phyloP scores from a whole-genome alignment of 148 eudicot genomes.

The Rhododendron ferrugineum region DNA sequence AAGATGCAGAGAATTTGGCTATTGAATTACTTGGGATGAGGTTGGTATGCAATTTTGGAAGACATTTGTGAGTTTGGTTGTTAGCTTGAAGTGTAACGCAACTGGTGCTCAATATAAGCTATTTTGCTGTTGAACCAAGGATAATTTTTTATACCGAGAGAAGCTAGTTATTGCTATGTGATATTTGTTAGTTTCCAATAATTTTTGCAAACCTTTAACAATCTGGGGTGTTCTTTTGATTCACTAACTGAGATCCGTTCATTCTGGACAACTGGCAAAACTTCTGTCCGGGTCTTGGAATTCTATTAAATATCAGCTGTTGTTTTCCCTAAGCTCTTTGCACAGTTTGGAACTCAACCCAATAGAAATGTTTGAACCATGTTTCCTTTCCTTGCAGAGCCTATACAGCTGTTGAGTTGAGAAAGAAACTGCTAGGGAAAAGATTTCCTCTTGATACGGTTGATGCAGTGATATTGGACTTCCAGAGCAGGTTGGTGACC shows the following conservation, averaged over 20 bases:
- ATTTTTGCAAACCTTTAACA: background rate
- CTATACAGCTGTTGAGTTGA: slow-evolving; percentile 60
- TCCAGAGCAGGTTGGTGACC: slow-evolving; percentile 51
- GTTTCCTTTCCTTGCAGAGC: slow-evolving; percentile 45
- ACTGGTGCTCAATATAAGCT: background rate
- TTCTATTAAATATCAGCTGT: background rate
- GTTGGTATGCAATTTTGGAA: slow-evolving; percentile 18
- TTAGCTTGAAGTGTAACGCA: background rate
- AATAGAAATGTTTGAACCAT: background rate
- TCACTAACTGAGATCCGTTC: background rate
- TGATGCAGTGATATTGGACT: slow-evolving; percentile 54
- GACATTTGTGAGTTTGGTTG: background rate
- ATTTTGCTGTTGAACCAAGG: background rate
- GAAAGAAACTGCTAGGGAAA: slow-evolving; percentile 65
- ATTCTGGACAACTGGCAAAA: background rate
- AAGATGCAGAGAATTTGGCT: slow-evolving; percentile 45
- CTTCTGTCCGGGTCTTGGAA: background rate
- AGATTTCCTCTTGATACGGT: slow-evolving; percentile 40
- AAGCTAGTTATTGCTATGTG: background rate
- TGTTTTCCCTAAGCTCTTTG: background rate
- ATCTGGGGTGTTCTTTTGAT: background rate
- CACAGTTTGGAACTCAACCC: background rate
- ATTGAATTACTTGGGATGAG: slow-evolving; percentile 50
- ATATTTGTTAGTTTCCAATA: background rate
- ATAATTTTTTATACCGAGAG: background rate